Evolutionary conservation across 306 rosid genomes (phyloP).

Genomic region (Cucurbita ficifolia): DNA sequence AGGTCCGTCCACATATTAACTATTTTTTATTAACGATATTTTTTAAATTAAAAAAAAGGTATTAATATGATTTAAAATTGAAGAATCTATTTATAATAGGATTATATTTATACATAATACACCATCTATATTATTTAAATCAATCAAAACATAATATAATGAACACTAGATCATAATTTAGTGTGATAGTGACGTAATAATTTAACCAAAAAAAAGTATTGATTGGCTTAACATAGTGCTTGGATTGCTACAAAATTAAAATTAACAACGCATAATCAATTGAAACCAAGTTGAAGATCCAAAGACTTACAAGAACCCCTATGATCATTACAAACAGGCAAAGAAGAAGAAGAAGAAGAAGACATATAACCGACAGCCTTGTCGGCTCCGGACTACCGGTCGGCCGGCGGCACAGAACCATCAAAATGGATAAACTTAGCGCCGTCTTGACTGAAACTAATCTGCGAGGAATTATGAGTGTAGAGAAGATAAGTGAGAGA

Average conservation of each 20-base stretch:
- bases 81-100: too few species aligned
- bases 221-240: not conserved
- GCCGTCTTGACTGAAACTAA: constrained; percentile 20
- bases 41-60: too few species aligned
- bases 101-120: too few species aligned
- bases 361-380: not conserved
- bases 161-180: too few species aligned
- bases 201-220: not conserved
- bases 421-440: not conserved
- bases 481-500: constrained; percentile 28
- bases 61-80: too few species aligned
- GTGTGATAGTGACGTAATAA: not conserved
- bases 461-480: constrained; percentile 29
- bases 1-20: too few species aligned
- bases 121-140: too few species aligned
- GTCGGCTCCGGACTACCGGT: not conserved
- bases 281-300: constrained; percentile 70
- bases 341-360: constrained; percentile 14
- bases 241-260: not conserved
- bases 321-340: constrained; percentile 19
- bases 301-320: constrained; percentile 27
- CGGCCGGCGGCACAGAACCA: not conserved
- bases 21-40: too few species aligned
- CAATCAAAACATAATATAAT: too few species aligned
- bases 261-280: not conserved